Percentiles rank a stretch among this genome's conserved stretches.
Conservation (phyloP, 768 basidiomycete genomes). For the Exidia glandulosa region DNA sequence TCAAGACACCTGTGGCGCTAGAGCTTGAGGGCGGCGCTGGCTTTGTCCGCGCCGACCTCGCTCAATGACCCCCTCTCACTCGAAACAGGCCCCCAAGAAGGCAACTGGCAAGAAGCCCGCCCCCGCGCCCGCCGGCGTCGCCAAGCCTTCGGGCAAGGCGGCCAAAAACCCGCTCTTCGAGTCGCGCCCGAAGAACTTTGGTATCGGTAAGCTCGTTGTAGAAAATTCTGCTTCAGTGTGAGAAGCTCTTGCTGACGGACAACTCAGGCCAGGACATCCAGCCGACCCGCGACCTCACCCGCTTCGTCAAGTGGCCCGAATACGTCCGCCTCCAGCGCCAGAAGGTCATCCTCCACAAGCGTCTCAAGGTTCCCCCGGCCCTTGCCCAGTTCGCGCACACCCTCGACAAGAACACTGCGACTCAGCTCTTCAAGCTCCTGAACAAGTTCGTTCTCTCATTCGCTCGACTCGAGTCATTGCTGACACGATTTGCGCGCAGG, state of each 20-base stretch:
- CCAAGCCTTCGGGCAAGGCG: conserved; percentile 54
- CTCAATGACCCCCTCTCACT: conserved; percentile 68
- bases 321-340: conserved; percentile 96
- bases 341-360: conserved; percentile 96
- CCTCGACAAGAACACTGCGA: conserved; percentile 98
- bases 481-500: too few species aligned
- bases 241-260: too few species aligned
- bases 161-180: conserved; percentile 97
- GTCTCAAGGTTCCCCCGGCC: conserved; percentile 95
- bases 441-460: too few species aligned
- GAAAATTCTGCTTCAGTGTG: too few species aligned
- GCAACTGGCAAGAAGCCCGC: conserved; percentile 77
- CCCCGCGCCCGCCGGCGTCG: conserved; percentile 69
- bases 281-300: conserved; percentile 80
- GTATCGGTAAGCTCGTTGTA: conserved; percentile 57
- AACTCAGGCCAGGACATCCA: conserved; percentile 87
- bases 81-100: conserved; percentile 65
- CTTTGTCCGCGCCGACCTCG: too few species aligned
- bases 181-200: conserved; percentile 81
- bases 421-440: conserved; percentile 92
- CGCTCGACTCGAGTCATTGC: too few species aligned
- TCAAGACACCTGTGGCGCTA: too few species aligned
- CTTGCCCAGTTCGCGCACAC: conserved; percentile 97
- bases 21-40: too few species aligned
- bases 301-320: conserved; percentile 99